Base-by-base conservation (phyloP, 2,329 filamentous ascomycete genomes). In the Aspergillus tubingensis region DNA sequence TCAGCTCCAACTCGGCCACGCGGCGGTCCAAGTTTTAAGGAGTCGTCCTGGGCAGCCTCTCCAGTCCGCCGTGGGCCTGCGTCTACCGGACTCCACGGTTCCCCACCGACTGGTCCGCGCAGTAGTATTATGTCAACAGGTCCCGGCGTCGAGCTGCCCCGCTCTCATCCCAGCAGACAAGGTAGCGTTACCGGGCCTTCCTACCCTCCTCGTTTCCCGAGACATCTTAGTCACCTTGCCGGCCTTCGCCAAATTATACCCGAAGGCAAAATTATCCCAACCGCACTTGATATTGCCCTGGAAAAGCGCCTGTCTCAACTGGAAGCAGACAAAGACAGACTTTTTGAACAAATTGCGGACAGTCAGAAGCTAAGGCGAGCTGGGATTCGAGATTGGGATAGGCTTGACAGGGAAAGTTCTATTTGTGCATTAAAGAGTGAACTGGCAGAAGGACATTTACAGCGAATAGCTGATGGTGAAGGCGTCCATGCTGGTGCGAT, bases 1-100 rank as follows among this genome's bases (percentile, higher is more conserved):
- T 76, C 77, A 30, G 80, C 79, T 23, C 80, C 80, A n/a, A 81
- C 79, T 8, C 74, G 79, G 13, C 80, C 81, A 48, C 79, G 79
- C 38, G 79, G 79, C 49, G 74, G 70, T 41, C 60, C 71, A 32
- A 70, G 66, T 55, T 71, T 73, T 21, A 72, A 77, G 57, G 73
- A 75, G 17, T 71, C 69, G 44, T 63, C 72, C 21, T 77, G 76
- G 69, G 47, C 65, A 48, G 64, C 72, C 21, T 61, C 69, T 32
- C 68, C 75, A 10, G 66, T 68, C 53, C 77, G 78, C 55, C 74
- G 74, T 58, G 74, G 73, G 44, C 74, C 72, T 43, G 56, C 67
- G 25, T 57, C 69, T 38, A 54, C 68, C 53, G 56, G 68, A 32
- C 62, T 73, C 39, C 72, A 76, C 53, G 68, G 63, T 23, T 67